phyloP scores from a whole-genome alignment of 2,329 filamentous ascomycete genomes.

The Stemphylium lycopersici region DNA sequence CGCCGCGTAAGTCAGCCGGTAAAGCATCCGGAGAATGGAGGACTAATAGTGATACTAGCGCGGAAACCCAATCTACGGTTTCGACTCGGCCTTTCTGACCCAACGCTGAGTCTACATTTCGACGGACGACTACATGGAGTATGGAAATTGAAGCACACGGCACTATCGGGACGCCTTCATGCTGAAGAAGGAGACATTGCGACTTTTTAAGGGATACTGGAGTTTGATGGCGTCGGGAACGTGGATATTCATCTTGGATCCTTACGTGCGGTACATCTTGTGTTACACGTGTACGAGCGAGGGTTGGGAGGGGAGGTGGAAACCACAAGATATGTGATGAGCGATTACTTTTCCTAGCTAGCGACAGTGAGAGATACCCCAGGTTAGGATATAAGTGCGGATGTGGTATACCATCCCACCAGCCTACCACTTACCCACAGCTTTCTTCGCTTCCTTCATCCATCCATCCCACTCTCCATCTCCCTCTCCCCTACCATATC shows the following conservation, averaged over 20 bases:
- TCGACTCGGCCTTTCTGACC: slow-evolving; percentile 22
- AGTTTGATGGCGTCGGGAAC: no score
- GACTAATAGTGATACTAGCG: slow-evolving; percentile 19
- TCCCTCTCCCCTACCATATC: neutral
- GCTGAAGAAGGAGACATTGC: no score
- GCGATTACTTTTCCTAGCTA: neutral
- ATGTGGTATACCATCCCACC: no score
- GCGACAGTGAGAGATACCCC: neutral
- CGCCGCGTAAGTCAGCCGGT: slow-evolving; percentile 31
- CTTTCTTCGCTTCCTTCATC: slow-evolving; percentile 1
- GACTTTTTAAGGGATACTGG: no score
- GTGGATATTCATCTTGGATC: no score
- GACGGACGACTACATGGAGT: no score
- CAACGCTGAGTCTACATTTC: neutral
- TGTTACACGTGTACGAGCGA: no score
- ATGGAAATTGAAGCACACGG: neutral
- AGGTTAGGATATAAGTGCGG: no score
- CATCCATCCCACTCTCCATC: neutral
- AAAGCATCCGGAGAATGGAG: neutral
- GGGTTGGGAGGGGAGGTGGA: no score
- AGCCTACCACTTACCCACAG: slow-evolving; percentile 12
- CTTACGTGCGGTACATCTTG: no score
- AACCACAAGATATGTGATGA: no score
- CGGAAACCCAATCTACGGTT: slow-evolving; percentile 34
- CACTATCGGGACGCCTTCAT: no score